phyloP scores from a whole-genome alignment of 2,329 filamentous ascomycete species.

The Microcyclospora tardicrescens region DNA sequence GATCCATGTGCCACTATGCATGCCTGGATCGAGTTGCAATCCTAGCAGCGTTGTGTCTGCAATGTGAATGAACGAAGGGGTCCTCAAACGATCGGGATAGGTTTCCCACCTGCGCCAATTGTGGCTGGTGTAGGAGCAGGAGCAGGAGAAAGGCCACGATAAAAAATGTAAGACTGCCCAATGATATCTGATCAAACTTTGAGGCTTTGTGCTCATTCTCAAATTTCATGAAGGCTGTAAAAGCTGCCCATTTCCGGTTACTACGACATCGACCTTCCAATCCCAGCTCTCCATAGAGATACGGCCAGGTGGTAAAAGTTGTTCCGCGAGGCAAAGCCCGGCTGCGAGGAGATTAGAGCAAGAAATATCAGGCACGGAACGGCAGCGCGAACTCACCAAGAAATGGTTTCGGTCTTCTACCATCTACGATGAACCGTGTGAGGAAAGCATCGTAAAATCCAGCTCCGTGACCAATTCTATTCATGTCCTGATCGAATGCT shows the following conservation, averaged over 20 bases:
- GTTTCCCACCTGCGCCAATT: too few species aligned
- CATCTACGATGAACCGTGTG: constrained; percentile 48
- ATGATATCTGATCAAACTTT: constrained; percentile 2
- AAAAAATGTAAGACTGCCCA: constrained; percentile 1
- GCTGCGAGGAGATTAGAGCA: constrained; percentile 44
- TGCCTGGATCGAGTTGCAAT: not conserved
- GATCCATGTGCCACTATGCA: not conserved
- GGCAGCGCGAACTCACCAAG: constrained; percentile 37
- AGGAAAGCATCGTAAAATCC: constrained; percentile 96
- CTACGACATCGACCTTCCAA: constrained; percentile 58
- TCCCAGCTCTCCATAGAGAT: constrained; percentile 68
- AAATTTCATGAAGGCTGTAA: constrained; percentile 41
- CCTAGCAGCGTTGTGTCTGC: not conserved
- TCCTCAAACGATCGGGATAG: too few species aligned
- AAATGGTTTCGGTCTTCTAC: constrained; percentile 38
- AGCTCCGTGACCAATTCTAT: constrained; percentile 81
- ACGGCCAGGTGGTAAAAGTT: constrained; percentile 54
- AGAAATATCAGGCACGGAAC: constrained; percentile 11
- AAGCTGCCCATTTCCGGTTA: constrained; percentile 19
- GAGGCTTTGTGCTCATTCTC: constrained; percentile 48
- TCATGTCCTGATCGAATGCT: constrained; percentile 66
- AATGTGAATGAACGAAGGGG: not conserved
- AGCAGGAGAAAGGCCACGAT: not conserved
- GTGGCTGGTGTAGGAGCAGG: too few species aligned
- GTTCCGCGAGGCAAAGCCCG: constrained; percentile 75